Evolutionary conservation across 139 green algal species (phyloP).

Genomic region (Haematococcus lacustris): DNA sequence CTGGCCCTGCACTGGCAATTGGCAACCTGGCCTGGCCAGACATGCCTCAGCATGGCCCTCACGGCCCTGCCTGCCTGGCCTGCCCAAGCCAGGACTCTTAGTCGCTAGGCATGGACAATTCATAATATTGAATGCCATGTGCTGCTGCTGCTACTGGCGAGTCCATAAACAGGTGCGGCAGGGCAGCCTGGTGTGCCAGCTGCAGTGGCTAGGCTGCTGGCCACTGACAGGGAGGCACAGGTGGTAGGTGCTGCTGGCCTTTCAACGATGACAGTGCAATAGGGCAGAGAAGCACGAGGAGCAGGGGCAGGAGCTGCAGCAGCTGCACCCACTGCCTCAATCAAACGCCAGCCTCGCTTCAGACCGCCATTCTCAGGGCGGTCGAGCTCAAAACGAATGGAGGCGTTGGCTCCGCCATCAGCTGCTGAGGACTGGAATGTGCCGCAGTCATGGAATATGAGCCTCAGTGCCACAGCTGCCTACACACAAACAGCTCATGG

Average conservation of each 20-base stretch:
- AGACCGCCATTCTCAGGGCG: conserved; percentile 81
- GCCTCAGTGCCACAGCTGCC: conserved; percentile 65
- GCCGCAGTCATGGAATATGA: conserved; percentile 82
- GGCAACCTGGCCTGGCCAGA: background rate
- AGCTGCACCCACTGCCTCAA: conserved; percentile 50
- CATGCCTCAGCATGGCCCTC: background rate
- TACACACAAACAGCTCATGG: conserved; percentile 16
- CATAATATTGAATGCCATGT: too few species aligned
- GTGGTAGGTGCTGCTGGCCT: too few species aligned
- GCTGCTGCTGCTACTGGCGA: too few species aligned
- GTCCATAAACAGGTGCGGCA: background rate
- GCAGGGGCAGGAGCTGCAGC: background rate
- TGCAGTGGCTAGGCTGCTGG: background rate
- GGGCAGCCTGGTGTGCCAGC: background rate
- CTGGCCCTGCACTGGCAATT: background rate
- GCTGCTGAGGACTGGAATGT: conserved; percentile 42
- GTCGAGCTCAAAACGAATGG: conserved; percentile 75
- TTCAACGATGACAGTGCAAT: too few species aligned
- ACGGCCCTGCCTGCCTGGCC: too few species aligned
- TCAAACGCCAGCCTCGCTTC: conserved; percentile 62
- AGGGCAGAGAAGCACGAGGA: too few species aligned
- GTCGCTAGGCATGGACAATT: too few species aligned
- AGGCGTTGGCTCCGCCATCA: conserved; percentile 77
- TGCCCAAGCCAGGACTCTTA: too few species aligned
- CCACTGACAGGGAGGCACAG: too few species aligned